Conservation (phyloP, 192 early-diverging fungal species). For the Backusella mclennaniae region DNA sequence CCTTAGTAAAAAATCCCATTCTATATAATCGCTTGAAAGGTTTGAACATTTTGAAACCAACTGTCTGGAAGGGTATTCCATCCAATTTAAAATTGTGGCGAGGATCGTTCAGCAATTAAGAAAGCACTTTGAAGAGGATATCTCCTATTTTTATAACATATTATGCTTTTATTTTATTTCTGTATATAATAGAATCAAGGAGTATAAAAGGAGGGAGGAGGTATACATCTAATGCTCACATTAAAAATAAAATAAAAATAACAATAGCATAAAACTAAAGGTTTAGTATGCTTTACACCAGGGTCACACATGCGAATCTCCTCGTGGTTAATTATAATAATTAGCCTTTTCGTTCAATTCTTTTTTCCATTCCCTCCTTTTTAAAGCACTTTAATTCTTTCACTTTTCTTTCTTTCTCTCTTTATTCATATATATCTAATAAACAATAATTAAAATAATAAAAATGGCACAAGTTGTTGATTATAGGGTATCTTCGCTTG, state of each 20-base stretch:
- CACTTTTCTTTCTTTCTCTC: background rate
- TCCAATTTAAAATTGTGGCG: conserved; percentile 25
- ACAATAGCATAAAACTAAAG: conserved; percentile 3
- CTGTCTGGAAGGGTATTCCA: conserved; percentile 32
- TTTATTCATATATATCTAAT: background rate
- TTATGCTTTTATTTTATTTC: background rate
- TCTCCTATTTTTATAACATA: conserved; percentile 1
- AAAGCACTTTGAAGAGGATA: background rate
- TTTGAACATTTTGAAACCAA: conserved; percentile 27
- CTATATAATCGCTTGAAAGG: conserved; percentile 26
- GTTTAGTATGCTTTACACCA: background rate
- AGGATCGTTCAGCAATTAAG: conserved; percentile 28
- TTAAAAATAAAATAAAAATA: background rate
- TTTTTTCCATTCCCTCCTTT: background rate
- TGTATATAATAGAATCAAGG: conserved; percentile 3
- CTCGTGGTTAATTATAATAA: conserved; percentile 5
- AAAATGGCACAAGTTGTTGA: conserved; percentile 36
- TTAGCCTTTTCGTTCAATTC: background rate
- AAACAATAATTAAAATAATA: conserved; percentile 17
- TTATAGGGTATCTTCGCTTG: conserved; percentile 57
- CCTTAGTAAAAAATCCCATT: conserved; percentile 11
- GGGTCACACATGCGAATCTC: background rate
- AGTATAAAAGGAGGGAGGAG: background rate
- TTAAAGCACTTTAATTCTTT: background rate
- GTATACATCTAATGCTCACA: background rate